These are phyloP conservation scores for Peniophora sp. DNA, from an alignment of 1,284 basidiomycete species.

Conservation along the genomic window DNA sequence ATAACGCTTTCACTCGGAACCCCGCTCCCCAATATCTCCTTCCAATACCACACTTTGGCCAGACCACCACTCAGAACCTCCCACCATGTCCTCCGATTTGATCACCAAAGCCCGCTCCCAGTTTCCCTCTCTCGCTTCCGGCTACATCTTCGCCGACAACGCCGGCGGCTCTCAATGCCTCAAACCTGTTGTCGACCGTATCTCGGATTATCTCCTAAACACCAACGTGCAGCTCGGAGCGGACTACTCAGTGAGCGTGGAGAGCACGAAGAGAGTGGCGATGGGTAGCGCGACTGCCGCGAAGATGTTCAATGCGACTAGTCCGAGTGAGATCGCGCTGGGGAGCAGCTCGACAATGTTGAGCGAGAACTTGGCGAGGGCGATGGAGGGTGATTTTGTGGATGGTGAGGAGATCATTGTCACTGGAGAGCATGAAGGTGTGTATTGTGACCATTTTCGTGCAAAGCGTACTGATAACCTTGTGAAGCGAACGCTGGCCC, in stretches of 20 bases:
- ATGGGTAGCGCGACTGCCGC: constrained; percentile 46
- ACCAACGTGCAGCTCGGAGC: constrained; percentile 71
- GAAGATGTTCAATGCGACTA: constrained; percentile 55
- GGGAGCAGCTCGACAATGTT: constrained; percentile 63
- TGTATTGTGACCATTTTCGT: constrained; percentile 5
- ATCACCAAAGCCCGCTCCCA: constrained; percentile 45
- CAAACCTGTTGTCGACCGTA: constrained; percentile 43
- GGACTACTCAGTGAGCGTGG: constrained; percentile 50
- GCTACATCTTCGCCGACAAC: constrained; percentile 70
- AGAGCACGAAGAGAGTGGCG: constrained; percentile 43
- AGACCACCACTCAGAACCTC: background rate
- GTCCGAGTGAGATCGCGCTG: constrained; percentile 56
- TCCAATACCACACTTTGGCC: too few relatives aligned
- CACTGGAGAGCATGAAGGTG: constrained; percentile 73
- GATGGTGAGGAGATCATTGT: constrained; percentile 66
- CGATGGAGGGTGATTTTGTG: constrained; percentile 44
- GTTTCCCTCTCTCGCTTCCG: constrained; percentile 55
- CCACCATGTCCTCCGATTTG: constrained; percentile 21
- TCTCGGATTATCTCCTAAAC: constrained; percentile 60
- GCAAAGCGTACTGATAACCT: background rate
- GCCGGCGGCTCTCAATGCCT: constrained; percentile 71
- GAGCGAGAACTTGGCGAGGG: constrained; percentile 55
- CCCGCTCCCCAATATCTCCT: too few relatives aligned
- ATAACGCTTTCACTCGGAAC: too few relatives aligned
- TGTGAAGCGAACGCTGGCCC: constrained; percentile 62